Evolutionary conservation across 1,139 yeast species (phyloP).

Genomic region (Magnusiomyces tetraspermus): DNA sequence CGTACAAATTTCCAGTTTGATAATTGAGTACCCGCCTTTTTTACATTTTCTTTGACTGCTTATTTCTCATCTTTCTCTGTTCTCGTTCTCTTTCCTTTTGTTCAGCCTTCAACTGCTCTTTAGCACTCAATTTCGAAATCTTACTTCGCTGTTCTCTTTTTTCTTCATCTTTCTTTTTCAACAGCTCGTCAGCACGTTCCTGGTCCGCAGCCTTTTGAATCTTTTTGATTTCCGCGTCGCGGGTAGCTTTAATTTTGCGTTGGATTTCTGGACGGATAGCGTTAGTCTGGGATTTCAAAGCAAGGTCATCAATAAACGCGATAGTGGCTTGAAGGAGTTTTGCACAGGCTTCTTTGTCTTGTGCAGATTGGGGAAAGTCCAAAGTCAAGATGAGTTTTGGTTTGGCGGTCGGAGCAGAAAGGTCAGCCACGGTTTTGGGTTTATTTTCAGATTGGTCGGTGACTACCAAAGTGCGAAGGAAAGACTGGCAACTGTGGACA

Average conservation of each 20-base stretch:
- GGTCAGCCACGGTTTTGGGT: conserved; percentile 46
- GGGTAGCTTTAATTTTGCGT: conserved; percentile 62
- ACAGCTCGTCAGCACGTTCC: conserved; percentile 56
- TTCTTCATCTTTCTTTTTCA: conserved; percentile 59
- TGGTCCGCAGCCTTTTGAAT: conserved; percentile 51
- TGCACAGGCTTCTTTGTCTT: conserved; percentile 41
- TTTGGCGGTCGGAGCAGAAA: conserved; percentile 39
- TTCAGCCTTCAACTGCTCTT: conserved; percentile 54
- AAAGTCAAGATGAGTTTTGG: conserved; percentile 50
- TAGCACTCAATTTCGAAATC: conserved; percentile 51
- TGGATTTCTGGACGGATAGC: conserved; percentile 50
- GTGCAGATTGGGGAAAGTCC: conserved; percentile 38
- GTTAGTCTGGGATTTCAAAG: conserved; percentile 34
- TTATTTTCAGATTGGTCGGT: conserved; percentile 72
- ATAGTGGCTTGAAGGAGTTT: conserved; percentile 45
- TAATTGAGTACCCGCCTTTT: too few species aligned
- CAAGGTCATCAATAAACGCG: conserved; percentile 44
- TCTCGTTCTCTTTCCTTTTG: conserved; percentile 58
- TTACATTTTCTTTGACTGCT: conserved; percentile 3
- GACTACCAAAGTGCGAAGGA: conserved; percentile 59
- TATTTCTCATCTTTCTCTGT: conserved; percentile 36
- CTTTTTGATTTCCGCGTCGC: conserved; percentile 61
- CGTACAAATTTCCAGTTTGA: too few species aligned
- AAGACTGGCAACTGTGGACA: conserved; percentile 41
- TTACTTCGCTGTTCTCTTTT: conserved; percentile 50